phyloP scores from a whole-genome alignment of 202 grass and related monocot genomes.

The Schoenoplectus triqueter region DNA sequence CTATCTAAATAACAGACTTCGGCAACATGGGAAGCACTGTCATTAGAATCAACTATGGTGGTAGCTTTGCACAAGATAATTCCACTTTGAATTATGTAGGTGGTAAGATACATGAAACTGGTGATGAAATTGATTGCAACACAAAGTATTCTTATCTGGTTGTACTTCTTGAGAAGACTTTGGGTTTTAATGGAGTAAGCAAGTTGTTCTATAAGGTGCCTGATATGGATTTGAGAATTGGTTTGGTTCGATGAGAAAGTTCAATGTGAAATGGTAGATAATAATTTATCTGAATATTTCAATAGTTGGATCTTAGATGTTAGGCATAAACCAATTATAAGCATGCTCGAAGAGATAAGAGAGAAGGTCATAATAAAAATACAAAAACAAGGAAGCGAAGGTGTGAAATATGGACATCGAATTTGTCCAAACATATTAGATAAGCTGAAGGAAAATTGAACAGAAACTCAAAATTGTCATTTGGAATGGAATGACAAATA shows the following conservation, averaged over 20 bases:
- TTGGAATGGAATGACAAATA: background rate
- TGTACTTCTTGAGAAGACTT: no score
- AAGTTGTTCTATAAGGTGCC: no score
- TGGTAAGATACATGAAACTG: no score
- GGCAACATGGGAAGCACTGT: no score
- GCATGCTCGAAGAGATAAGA: background rate
- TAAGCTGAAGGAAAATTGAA: background rate
- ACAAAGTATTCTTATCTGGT: no score
- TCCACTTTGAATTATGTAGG: no score
- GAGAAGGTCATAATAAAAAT: conserved; percentile 5
- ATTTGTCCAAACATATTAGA: conserved; percentile 21
- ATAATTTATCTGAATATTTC: conserved; percentile 6
- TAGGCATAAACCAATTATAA: background rate
- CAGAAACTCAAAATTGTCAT: background rate
- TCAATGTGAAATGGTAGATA: background rate
- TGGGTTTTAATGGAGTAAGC: no score
- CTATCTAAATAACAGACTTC: no score
- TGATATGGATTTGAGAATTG: no score
- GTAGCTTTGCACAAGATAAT: no score
- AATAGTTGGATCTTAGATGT: conserved; percentile 25
- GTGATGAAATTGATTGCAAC: no score
- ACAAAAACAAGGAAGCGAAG: background rate
- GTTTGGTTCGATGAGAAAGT: background rate
- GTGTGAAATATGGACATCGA: background rate
- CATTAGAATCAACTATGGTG: no score